Evolutionary conservation across 371 early-diverging fungal genomes (phyloP), one percentile per base, ranked within the genome.

Genomic region (Nematocida sp.): DNA sequence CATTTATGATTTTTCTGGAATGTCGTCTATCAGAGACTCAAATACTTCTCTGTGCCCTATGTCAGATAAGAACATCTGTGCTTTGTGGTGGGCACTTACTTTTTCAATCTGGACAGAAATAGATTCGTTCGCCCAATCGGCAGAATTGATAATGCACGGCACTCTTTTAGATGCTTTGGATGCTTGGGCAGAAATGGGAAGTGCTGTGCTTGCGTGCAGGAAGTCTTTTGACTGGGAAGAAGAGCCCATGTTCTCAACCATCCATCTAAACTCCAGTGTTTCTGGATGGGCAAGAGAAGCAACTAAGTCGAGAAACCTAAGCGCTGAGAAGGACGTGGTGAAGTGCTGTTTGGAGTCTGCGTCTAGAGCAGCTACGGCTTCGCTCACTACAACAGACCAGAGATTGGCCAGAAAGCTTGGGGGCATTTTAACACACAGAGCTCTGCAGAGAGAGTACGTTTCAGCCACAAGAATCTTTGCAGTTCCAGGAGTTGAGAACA

Each of bases 381-480:
- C 80, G 36, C 64, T 75, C 4, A 77, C 36, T 40, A 65, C 25
- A 31, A 80, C 64, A 7, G 80, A 77, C 57, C 74, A 80, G n/a
- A 80, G 45, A 46, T 64, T 70, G 27, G 62, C 37, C 5, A 80
- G 77, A 31, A 65, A 58, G 34, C 43, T 51, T 2, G 57, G 57
- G 11, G 74, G 58, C 37, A 80, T 70, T 51, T 76, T 77, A 29
- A 80, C 36, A 49, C 67, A 48, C 11, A 80, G 27, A 25, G 58
- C 67, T 36, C 75, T 46, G 41, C 64, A 64, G 5, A 80, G 66
- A 46, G 65, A 37, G 41, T 56, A 77, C 5, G 63, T 53, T 34
- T 65, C 75, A 31, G 49, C 53, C 2, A 80, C 62, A 45, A 66
- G 63, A 27, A 37, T 15, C 27, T 38, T 41, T 17, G 15, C 21